Evolutionary conservation across 192 early-diverging fungal genomes (phyloP).

Genomic region (Gaertneriomyces sp.): DNA sequence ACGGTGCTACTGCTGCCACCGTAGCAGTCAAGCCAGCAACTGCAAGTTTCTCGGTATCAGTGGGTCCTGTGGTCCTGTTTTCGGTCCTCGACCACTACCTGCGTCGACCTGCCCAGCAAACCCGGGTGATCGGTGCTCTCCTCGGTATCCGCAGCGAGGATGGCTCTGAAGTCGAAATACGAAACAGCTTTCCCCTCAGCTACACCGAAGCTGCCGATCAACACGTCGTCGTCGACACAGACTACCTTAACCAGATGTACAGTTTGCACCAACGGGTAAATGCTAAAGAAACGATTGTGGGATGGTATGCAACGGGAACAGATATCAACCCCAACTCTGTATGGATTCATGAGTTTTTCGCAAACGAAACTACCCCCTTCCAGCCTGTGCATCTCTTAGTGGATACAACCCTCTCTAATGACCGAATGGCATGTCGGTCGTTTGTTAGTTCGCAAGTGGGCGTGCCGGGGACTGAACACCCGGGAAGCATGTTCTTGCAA

Average conservation of each 20-base stretch:
- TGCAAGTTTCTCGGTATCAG: conserved; percentile 40
- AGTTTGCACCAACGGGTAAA: conserved; percentile 84
- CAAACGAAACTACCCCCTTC: conserved; percentile 69
- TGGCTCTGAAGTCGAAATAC: conserved; percentile 80
- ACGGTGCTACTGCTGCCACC: background rate
- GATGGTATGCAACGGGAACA: conserved; percentile 86
- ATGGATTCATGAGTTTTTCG: conserved; percentile 45
- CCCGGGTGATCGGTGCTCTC: conserved; percentile 84
- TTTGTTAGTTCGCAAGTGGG: conserved; percentile 46
- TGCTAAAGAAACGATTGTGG: conserved; percentile 82
- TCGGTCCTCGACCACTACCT: conserved; percentile 90
- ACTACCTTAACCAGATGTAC: conserved; percentile 80
- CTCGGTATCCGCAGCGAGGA: conserved; percentile 85
- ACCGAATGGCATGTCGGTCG: conserved; percentile 2
- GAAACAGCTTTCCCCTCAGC: conserved; percentile 81
- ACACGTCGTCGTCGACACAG: conserved; percentile 78
- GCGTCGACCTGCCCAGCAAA: conserved; percentile 76
- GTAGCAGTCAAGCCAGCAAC: background rate
- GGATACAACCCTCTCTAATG: conserved; percentile 61
- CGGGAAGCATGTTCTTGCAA: conserved; percentile 73
- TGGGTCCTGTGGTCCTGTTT: conserved; percentile 82
- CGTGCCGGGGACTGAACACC: conserved; percentile 67
- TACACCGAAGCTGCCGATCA: conserved; percentile 71
- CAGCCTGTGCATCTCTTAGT: conserved; percentile 80
- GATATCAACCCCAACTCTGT: conserved; percentile 34